Percentiles rank a stretch among this genome's conserved stretches.
phyloP scores from a whole-genome alignment of 2,329 filamentous ascomycete species.

The Ophiostoma novo-ulmi region DNA sequence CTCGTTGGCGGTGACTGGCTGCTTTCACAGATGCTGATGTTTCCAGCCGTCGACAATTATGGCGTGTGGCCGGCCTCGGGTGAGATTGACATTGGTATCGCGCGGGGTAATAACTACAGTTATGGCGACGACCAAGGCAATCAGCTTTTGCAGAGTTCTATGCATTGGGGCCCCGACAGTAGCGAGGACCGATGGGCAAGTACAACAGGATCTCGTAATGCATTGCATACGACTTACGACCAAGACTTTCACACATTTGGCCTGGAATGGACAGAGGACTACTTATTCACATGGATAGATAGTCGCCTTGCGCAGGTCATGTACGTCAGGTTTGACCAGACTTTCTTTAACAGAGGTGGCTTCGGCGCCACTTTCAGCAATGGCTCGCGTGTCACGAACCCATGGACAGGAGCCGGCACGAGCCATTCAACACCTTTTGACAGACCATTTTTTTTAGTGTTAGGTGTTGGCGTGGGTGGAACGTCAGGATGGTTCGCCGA shows the following conservation, averaged over 20 bases:
- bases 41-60: constrained; percentile 23
- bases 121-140: constrained; percentile 21
- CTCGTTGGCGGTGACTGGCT: constrained; percentile 28
- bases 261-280: constrained; percentile 25
- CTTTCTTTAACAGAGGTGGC: constrained; percentile 18
- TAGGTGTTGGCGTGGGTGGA: constrained; percentile 48
- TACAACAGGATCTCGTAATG: constrained; percentile 20
- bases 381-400: constrained; percentile 19
- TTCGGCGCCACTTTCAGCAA: constrained; percentile 22
- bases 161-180: constrained; percentile 26
- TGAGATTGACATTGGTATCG: constrained; percentile 24
- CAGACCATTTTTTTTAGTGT: constrained; percentile 46
- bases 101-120: constrained; percentile 24
- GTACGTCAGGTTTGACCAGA: constrained; percentile 22
- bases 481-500: constrained; percentile 44
- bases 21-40: constrained; percentile 24
- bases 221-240: constrained; percentile 19
- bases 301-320: constrained; percentile 23
- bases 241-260: constrained; percentile 23
- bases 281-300: constrained; percentile 25
- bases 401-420: constrained; percentile 19
- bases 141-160: constrained; percentile 21
- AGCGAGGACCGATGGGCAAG: constrained; percentile 22
- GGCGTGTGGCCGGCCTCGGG: constrained; percentile 26
- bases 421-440: constrained; percentile 43